Evolutionary conservation across 2,329 filamentous ascomycete genomes (phyloP), one percentile per base, ranked within the genome.

Genomic region (Bipolaris oryzae): DNA sequence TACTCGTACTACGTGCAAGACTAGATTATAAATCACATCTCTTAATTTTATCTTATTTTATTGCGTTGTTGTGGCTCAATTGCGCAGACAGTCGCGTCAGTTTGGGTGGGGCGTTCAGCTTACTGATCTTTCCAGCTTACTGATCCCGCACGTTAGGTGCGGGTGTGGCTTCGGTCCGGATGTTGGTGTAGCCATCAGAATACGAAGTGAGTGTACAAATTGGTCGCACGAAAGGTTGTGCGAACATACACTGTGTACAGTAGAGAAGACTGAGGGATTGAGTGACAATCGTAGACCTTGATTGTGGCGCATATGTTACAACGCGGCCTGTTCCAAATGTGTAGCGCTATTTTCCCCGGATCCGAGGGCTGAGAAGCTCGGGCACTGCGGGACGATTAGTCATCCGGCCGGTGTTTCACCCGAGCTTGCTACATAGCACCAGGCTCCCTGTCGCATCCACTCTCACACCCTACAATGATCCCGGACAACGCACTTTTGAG

Each of bases 161-260:
- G n/a, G n/a, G 47, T 64, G 63, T 25, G 70, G 61, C n/a, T 71
- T 69, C 61, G 71, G 70, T 21, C 67, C 56, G 16, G 62, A 68
- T 74, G 68, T 47, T 68, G 67, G 3, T 66, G 62, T 42, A 41
- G 48, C 16, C 65, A 66, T 60, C 69, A 67, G 2, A 66, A 70
- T 58, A 45, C 46, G 11, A 28, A 54, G 13, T n/a, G 15, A 7
- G 21, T 25, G 5, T n/a, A 3, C 21, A 42, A n/a, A 42, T 18
- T 9, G 3, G 9, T n/a, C 1, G 21, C 21, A 15, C 13, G 9
- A 7, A 15, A 25, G 20, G 21, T 9, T 42, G n/a, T 42, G 39
- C 20, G 10, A 31, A 25, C 1, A 34, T 25, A 35, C 6, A 46
- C 7, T 20, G 28, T 18, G 34, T 35, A 34, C 13, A 35, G 16